Evolutionary conservation across 345 rosid genomes (phyloP).

Genomic region (Lagerstroemia speciosa): DNA sequence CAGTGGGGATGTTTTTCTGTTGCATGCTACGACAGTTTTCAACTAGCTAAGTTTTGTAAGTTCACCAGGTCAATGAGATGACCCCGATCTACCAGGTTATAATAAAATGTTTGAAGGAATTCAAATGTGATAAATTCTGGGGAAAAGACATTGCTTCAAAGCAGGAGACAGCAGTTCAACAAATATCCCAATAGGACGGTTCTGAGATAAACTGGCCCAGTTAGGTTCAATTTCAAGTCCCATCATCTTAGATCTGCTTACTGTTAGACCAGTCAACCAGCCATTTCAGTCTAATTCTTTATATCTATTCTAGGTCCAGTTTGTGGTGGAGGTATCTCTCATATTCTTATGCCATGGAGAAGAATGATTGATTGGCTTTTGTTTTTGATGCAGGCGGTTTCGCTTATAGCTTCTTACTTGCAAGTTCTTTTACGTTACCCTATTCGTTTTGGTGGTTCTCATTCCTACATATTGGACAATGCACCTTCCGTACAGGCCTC

Average conservation of each 20-base stretch:
- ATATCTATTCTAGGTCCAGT: not conserved
- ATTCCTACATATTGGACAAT: conserved; percentile 56
- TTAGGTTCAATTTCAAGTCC: not conserved
- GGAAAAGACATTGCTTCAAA: not conserved
- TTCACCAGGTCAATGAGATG: not conserved
- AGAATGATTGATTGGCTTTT: conserved; percentile 15
- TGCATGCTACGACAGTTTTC: not conserved
- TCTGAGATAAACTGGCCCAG: not conserved
- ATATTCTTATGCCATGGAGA: not conserved
- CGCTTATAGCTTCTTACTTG: conserved; percentile 60
- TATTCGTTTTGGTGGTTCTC: conserved; percentile 71
- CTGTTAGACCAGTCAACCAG: not conserved
- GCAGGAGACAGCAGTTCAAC: not conserved
- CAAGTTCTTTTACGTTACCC: conserved; percentile 79
- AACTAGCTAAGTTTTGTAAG: not conserved
- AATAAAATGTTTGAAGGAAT: not conserved
- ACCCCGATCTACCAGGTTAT: not conserved
- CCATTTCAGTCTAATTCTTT: not conserved
- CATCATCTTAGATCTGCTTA: not conserved
- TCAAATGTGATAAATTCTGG: not conserved
- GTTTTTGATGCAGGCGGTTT: conserved; percentile 51
- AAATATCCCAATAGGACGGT: not conserved
- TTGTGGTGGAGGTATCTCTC: not conserved
- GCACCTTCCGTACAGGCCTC: conserved; percentile 62
- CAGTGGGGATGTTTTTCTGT: not conserved